phyloP scores from a whole-genome alignment of 768 basidiomycete genomes.

The Daedaleopsis nitida region DNA sequence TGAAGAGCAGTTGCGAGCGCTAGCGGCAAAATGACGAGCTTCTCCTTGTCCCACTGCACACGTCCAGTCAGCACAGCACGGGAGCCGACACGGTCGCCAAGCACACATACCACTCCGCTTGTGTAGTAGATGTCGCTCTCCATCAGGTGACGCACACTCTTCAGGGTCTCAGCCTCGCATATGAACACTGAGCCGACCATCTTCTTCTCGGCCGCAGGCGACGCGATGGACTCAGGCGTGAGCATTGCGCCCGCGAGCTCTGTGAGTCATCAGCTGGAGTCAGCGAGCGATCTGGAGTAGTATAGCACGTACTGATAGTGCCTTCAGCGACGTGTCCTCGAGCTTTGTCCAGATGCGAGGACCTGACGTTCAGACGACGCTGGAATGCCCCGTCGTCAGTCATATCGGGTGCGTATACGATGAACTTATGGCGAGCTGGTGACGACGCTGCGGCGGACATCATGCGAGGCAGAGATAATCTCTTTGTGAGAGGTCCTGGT shows the following conservation, averaged over 20 bases:
- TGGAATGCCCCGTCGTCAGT: constrained; percentile 58
- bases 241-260: constrained; percentile 61
- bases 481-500: neutral
- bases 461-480: neutral
- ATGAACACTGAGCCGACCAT: constrained; percentile 64
- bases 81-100: neutral
- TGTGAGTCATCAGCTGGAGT: constrained; percentile 24
- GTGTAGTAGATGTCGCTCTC: constrained; percentile 48
- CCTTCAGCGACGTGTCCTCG: constrained; percentile 44
- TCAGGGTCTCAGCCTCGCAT: constrained; percentile 54
- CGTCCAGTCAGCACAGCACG: neutral
- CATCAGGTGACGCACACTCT: constrained; percentile 41
- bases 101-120: constrained; percentile 41
- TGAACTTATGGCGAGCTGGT: constrained; percentile 37
- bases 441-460: neutral
- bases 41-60: constrained; percentile 59
- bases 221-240: constrained; percentile 57
- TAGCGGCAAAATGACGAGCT: constrained; percentile 50
- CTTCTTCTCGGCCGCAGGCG: constrained; percentile 49
- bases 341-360: constrained; percentile 51
- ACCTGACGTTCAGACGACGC: constrained; percentile 58
- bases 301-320: constrained; percentile 50
- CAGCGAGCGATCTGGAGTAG: neutral
- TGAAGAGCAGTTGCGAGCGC: constrained; percentile 32
- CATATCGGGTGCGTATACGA: constrained; percentile 71